Percentiles rank a stretch among this genome's conserved stretches.
Conservation (phyloP, 2,329 filamentous ascomycete genomes). For the Cladosporium phlei region DNA sequence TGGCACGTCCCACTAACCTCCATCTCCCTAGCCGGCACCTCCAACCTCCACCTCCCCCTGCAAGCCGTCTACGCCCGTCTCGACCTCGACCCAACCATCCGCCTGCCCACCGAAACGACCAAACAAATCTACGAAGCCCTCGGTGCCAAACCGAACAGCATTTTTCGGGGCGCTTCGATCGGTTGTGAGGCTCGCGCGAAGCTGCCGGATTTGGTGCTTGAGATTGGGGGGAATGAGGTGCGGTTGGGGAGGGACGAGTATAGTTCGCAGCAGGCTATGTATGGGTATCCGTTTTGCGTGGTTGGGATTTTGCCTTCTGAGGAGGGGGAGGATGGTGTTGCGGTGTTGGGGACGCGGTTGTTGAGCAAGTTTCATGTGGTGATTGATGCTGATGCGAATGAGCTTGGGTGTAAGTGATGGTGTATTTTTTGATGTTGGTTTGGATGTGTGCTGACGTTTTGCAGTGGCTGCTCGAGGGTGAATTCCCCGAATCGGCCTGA, state of each 20-base stretch:
- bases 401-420: conserved; percentile 3
- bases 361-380: background rate
- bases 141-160: background rate
- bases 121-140: background rate
- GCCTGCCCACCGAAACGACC: background rate
- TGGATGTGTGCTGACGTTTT: too few species aligned
- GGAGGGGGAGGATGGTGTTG: background rate
- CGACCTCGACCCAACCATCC: conserved; percentile 1
- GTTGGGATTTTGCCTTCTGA: conserved; percentile 2
- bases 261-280: conserved; percentile 2
- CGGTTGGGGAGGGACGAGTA: conserved; percentile 5
- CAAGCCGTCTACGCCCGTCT: background rate
- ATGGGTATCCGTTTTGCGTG: conserved; percentile 1
- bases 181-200: background rate
- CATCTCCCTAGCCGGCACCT: background rate
- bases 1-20: conserved; percentile 3
- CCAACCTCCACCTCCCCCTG: background rate
- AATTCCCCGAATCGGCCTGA: too few species aligned
- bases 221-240: background rate
- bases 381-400: conserved; percentile 1
- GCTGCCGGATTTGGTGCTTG: conserved; percentile 4
- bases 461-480: too few species aligned
- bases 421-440: too few species aligned
- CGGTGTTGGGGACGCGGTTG: conserved; percentile 2
- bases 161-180: conserved; percentile 4